Conservation (phyloP, 495 filamentous ascomycete species). For the Pseudomonodictys pantanalensis region DNA sequence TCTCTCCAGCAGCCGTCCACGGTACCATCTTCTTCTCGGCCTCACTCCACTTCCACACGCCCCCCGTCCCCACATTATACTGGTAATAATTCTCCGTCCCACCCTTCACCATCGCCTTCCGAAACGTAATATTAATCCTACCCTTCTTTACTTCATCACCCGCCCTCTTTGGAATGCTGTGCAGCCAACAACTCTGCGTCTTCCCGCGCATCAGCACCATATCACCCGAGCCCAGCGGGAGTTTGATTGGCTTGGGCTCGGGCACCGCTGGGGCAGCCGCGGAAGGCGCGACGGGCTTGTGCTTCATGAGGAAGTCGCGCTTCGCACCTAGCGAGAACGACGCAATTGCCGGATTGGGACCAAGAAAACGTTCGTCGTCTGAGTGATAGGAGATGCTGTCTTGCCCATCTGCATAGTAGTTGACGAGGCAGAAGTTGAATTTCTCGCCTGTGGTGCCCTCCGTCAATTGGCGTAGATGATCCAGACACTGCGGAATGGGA, state of each 20-base stretch:
- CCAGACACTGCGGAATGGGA: conserved; percentile 65
- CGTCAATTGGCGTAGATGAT: conserved; percentile 52
- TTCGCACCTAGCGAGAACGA: conserved; percentile 64
- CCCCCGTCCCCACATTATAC: conserved; percentile 71
- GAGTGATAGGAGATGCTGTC: conserved; percentile 74
- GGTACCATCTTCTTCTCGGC: conserved; percentile 53
- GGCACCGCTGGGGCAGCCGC: conserved; percentile 12
- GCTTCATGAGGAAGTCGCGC: conserved; percentile 69
- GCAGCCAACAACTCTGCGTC: conserved; percentile 70
- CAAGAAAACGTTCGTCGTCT: conserved; percentile 74
- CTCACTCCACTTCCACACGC: conserved; percentile 61
- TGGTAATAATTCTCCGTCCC: conserved; percentile 71
- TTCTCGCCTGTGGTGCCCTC: conserved; percentile 57
- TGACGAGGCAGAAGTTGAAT: conserved; percentile 74
- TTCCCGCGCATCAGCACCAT: conserved; percentile 69
- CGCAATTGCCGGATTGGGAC: conserved; percentile 63
- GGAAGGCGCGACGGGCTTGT: conserved; percentile 49
- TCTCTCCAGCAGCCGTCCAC: conserved; percentile 1
- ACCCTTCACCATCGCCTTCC: conserved; percentile 58
- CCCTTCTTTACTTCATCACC: conserved; percentile 55
- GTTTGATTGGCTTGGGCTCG: conserved; percentile 51
- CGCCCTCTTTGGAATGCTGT: conserved; percentile 70
- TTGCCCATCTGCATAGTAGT: conserved; percentile 68
- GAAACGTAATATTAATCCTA: conserved; percentile 74
- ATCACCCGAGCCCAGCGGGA: conserved; percentile 61